A percentile compares a stretch with the other conserved stretches of the same genome.
phyloP scores from a whole-genome alignment of 352 stramenopile species.

The Aphanomyces astaci region DNA sequence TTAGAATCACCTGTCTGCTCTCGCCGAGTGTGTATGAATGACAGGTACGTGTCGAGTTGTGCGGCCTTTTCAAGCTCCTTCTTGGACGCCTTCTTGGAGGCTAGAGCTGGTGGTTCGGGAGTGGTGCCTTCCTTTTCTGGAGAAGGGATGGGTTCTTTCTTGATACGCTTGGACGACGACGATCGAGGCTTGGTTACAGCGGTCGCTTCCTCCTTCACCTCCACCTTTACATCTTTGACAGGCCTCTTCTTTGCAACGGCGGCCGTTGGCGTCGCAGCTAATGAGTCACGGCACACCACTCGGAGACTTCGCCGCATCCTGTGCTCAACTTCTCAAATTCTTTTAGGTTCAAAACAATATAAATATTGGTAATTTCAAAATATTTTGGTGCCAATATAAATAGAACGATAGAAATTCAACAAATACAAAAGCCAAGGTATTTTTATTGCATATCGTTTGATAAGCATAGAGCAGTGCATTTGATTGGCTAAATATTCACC shows the following conservation, averaged over 20 bases:
- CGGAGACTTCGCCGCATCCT: constrained; percentile 8
- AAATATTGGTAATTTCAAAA: too few species aligned
- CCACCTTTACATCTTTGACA: background rate
- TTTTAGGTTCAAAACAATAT: too few species aligned
- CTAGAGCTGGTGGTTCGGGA: too few species aligned
- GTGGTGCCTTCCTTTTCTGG: too few species aligned
- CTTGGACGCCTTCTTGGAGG: background rate
- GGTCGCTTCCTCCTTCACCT: background rate
- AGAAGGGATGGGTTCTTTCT: background rate
- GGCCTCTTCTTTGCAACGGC: background rate
- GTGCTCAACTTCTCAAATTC: too few species aligned
- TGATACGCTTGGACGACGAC: background rate
- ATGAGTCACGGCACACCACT: background rate
- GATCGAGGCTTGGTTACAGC: too few species aligned
- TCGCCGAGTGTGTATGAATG: background rate
- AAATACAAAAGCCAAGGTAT: background rate
- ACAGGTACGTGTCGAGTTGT: background rate
- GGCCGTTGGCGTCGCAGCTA: background rate
- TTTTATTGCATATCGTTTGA: background rate
- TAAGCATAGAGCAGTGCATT: background rate
- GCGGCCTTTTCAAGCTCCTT: background rate
- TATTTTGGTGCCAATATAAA: background rate
- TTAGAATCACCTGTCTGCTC: background rate
- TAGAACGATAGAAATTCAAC: background rate
- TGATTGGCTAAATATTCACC: background rate